Conservation (phyloP, 1,139 yeast genomes). For the Hyphopichia burtonii region DNA sequence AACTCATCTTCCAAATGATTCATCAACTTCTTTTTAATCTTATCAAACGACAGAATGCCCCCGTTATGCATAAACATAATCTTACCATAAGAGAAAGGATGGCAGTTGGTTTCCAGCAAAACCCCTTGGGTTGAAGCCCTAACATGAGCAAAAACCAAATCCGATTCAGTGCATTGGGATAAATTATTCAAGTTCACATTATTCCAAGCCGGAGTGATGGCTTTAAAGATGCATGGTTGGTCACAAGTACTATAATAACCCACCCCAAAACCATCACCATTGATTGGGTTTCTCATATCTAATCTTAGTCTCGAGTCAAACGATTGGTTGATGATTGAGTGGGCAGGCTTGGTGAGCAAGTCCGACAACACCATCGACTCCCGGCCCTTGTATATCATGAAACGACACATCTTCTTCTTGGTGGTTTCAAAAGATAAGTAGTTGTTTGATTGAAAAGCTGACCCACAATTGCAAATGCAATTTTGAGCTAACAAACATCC, state of each 20-base stretch:
- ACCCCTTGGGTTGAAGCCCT: constrained; percentile 96
- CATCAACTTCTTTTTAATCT: constrained; percentile 71
- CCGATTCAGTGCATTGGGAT: constrained; percentile 83
- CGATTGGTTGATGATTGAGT: constrained; percentile 93
- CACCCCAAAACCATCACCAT: constrained; percentile 98
- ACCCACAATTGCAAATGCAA: too few species aligned
- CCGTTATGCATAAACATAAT: constrained; percentile 98
- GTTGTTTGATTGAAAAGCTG: too few species aligned
- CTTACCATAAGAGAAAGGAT: constrained; percentile 84
- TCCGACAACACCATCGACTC: constrained; percentile 87
- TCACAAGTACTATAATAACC: constrained; percentile 78
- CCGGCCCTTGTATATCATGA: constrained; percentile 50
- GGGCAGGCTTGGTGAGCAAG: constrained; percentile 90
- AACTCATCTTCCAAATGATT: constrained; percentile 76
- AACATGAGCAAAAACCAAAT: constrained; percentile 89
- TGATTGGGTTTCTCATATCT: constrained; percentile 87
- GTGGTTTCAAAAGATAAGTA: too few species aligned
- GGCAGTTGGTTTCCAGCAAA: constrained; percentile 91
- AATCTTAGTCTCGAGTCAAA: constrained; percentile 86
- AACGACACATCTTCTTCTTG: constrained; percentile 51
- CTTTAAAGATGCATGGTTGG: constrained; percentile 63
- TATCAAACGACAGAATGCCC: constrained; percentile 70
- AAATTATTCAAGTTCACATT: constrained; percentile 83
- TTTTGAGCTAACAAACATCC: too few species aligned
- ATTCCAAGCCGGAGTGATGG: constrained; percentile 98